Percentiles rank a stretch among this genome's conserved stretches.
These are phyloP conservation scores for Plectosphaerella plurivora DNA, from an alignment of 2,329 filamentous ascomycete species.

Conservation along the genomic window DNA sequence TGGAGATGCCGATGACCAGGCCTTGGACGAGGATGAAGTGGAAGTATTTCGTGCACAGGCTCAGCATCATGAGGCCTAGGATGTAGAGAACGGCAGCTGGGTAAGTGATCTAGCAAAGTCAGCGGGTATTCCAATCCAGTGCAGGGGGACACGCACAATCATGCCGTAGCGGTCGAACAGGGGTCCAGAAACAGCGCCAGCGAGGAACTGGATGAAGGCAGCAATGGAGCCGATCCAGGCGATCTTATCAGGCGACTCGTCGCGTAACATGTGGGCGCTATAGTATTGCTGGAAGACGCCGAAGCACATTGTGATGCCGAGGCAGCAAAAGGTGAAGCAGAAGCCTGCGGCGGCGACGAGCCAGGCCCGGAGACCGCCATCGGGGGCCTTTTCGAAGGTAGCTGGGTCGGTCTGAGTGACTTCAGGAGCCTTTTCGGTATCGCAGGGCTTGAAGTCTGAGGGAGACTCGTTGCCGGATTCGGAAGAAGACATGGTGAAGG, in stretches of 20 bases:
- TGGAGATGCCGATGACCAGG: slow-evolving; percentile 33
- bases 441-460: neutral
- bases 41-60: slow-evolving; percentile 40
- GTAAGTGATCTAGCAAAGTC: slow-evolving; percentile 19
- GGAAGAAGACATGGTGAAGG: neutral
- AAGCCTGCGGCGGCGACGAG: slow-evolving; percentile 16
- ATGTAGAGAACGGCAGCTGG: slow-evolving; percentile 27
- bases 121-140: neutral
- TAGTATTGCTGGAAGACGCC: slow-evolving; percentile 31
- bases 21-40: slow-evolving; percentile 49
- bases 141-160: slow-evolving; percentile 17
- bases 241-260: slow-evolving; percentile 20
- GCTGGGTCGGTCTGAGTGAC: neutral
- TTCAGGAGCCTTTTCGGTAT: neutral
- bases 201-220: slow-evolving; percentile 22
- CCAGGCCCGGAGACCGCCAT: slow-evolving; percentile 23
- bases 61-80: slow-evolving; percentile 37
- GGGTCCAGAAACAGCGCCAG: slow-evolving; percentile 22
- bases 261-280: slow-evolving; percentile 17
- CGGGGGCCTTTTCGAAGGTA: slow-evolving; percentile 7
- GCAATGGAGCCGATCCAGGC: slow-evolving; percentile 31
- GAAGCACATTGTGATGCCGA: slow-evolving; percentile 32
- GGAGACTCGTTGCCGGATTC: neutral
- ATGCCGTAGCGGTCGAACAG: slow-evolving; percentile 32
- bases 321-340: slow-evolving; percentile 22